Conservation (phyloP, 1,139 yeast species). For the Blastobotrys illinoisensis region DNA sequence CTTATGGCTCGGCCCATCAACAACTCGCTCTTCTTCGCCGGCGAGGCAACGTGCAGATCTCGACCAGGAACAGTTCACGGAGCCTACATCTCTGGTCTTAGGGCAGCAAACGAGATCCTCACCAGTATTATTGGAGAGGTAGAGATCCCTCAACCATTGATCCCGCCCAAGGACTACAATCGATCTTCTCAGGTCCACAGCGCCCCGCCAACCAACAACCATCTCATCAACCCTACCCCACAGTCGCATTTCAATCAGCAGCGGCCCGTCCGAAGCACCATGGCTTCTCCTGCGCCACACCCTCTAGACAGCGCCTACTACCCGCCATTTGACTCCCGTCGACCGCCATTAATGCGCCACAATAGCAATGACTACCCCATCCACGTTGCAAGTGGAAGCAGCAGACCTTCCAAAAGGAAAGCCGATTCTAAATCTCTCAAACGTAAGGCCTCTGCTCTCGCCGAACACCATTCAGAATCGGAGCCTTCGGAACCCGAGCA, state of each 20-base stretch:
- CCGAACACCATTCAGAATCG: neutral
- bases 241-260: slow-evolving; percentile 2
- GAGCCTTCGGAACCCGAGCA: neutral
- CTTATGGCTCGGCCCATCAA: slow-evolving; percentile 37
- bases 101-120: slow-evolving; percentile 40
- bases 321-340: neutral
- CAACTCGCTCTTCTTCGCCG: slow-evolving; percentile 38
- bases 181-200: slow-evolving; percentile 8
- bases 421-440: neutral
- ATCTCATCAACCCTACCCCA: slow-evolving; percentile 1
- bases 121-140: slow-evolving; percentile 38
- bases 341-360: neutral
- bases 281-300: neutral
- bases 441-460: neutral
- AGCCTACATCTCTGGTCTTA: slow-evolving; percentile 39
- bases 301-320: neutral
- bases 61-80: slow-evolving; percentile 44
- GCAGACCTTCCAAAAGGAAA: neutral
- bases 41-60: slow-evolving; percentile 41
- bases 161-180: slow-evolving; percentile 26
- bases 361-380: neutral
- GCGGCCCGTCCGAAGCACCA: neutral
- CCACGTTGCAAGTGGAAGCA: neutral
- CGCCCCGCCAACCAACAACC: slow-evolving; percentile 8
- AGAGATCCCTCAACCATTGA: slow-evolving; percentile 36